phyloP scores from a whole-genome alignment of 257 asterid genomes.

The Jacaranda mimosifolia region DNA sequence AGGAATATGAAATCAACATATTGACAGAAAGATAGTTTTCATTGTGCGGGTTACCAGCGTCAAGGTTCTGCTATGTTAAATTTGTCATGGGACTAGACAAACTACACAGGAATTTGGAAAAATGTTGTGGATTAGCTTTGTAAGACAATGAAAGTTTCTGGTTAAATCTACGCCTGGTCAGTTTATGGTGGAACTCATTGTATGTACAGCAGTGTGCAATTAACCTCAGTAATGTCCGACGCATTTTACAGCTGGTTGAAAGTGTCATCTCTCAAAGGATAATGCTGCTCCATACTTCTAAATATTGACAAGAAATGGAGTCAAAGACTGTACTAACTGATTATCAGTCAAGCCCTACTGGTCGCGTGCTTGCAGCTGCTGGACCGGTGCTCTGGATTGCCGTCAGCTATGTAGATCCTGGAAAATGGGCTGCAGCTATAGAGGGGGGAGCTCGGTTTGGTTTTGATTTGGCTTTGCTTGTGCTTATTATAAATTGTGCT shows the following conservation, averaged over 20 bases:
- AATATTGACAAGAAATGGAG: slow-evolving; percentile 42
- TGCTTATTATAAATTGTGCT: slow-evolving; percentile 55
- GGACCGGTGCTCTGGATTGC: slow-evolving; percentile 64
- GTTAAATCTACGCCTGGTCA: neutral
- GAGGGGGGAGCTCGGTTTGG: slow-evolving; percentile 77
- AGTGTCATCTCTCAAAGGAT: slow-evolving; percentile 29
- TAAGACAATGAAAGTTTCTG: slow-evolving; percentile 22
- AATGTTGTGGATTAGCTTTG: slow-evolving; percentile 9
- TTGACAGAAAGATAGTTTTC: slow-evolving; percentile 32
- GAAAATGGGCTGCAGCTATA: slow-evolving; percentile 71
- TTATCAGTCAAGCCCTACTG: slow-evolving; percentile 39
- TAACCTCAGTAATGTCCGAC: slow-evolving; percentile 27
- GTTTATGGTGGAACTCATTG: slow-evolving; percentile 8
- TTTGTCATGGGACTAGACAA: slow-evolving; percentile 19
- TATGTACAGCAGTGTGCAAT: slow-evolving; percentile 23
- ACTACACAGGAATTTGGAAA: neutral
- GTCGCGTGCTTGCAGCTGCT: slow-evolving; percentile 57
- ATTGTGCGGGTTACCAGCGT: slow-evolving; percentile 28
- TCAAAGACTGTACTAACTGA: slow-evolving; percentile 34
- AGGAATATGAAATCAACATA: slow-evolving; percentile 20
- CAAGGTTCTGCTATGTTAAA: slow-evolving; percentile 24
- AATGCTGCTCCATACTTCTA: neutral
- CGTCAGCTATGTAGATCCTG: slow-evolving; percentile 70
- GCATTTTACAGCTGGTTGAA: slow-evolving; percentile 29
- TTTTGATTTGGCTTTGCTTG: slow-evolving; percentile 49